Evolutionary conservation across 1,139 yeast genomes (phyloP).

Genomic region (Candida tetrigidarum): DNA sequence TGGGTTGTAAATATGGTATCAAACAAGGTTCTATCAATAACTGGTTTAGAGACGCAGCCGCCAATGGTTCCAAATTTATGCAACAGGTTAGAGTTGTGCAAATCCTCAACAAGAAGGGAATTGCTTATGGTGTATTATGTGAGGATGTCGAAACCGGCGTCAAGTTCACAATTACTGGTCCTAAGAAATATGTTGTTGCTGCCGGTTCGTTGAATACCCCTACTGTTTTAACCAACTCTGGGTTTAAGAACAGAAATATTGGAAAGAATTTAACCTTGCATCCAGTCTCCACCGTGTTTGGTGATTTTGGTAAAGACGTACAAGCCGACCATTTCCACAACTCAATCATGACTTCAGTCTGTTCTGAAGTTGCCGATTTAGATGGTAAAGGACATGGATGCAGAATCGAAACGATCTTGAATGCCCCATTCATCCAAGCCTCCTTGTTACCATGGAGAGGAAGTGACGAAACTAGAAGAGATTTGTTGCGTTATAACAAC

Average conservation of each 20-base stretch:
- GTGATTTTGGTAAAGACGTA: slow-evolving; percentile 43
- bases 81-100: slow-evolving; percentile 49
- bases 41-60: slow-evolving; percentile 58
- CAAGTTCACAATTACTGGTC: slow-evolving; percentile 45
- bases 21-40: slow-evolving; percentile 57
- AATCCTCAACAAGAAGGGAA: slow-evolving; percentile 44
- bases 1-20: slow-evolving; percentile 59
- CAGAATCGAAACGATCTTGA: slow-evolving; percentile 55
- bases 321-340: slow-evolving; percentile 41
- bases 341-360: slow-evolving; percentile 57
- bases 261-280: slow-evolving; percentile 60
- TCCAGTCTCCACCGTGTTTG: slow-evolving; percentile 49
- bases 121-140: slow-evolving; percentile 50
- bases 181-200: slow-evolving; percentile 50
- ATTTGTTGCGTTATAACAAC: slow-evolving; percentile 43
- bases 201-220: slow-evolving; percentile 62
- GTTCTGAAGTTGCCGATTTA: slow-evolving; percentile 52
- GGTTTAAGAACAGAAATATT: slow-evolving; percentile 56
- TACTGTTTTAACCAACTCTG: slow-evolving; percentile 50
- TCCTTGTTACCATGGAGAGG: slow-evolving; percentile 50
- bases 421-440: slow-evolving; percentile 47
- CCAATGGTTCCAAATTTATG: slow-evolving; percentile 53
- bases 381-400: slow-evolving; percentile 65
- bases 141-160: slow-evolving; percentile 32
- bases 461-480: slow-evolving; percentile 37